Percentiles rank a stretch among this genome's conserved stretches.
Evolutionary conservation across 2,329 filamentous ascomycete genomes (phyloP).

Genomic region (Myotisia sp.): DNA sequence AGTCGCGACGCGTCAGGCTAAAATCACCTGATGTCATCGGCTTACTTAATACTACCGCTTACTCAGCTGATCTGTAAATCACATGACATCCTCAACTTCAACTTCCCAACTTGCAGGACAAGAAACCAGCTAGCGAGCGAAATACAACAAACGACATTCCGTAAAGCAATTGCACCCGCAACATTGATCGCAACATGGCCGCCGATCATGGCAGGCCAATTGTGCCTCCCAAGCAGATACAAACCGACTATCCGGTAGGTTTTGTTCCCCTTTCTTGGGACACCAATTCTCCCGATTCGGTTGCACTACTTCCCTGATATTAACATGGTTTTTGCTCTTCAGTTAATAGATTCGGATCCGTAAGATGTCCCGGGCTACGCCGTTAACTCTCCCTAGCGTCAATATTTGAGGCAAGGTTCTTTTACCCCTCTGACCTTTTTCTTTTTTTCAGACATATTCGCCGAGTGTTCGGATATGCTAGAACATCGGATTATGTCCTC

Average conservation of each 20-base stretch:
- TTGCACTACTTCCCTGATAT: conserved; percentile 5
- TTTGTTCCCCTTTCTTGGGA: conserved; percentile 8
- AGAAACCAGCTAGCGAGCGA: too few relatives aligned
- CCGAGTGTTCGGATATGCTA: conserved; percentile 76
- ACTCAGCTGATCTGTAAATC: too few relatives aligned
- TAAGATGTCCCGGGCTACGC: conserved; percentile 39
- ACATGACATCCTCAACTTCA: too few relatives aligned
- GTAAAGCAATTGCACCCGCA: conserved; percentile 4
- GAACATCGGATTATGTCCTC: conserved; percentile 65
- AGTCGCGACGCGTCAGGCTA: too few relatives aligned
- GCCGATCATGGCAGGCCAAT: conserved; percentile 31
- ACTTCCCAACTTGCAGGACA: too few relatives aligned
- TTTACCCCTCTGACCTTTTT: conserved; percentile 16
- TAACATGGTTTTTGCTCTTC: too few relatives aligned
- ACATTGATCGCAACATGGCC: conserved; percentile 19
- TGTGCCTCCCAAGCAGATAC: conserved; percentile 62
- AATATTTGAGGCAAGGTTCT: neutral
- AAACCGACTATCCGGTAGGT: conserved; percentile 77
- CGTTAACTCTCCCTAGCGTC: too few relatives aligned
- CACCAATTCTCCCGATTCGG: neutral
- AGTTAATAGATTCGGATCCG: conserved; percentile 99
- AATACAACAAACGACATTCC: neutral
- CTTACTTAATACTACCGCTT: too few relatives aligned
- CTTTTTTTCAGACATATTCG: conserved; percentile 59
- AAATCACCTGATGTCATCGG: too few relatives aligned